Percentiles rank a stretch among this genome's conserved stretches.
phyloP scores from a whole-genome alignment of 1,139 yeast species.

The Blastobotrys malaysiensis region DNA sequence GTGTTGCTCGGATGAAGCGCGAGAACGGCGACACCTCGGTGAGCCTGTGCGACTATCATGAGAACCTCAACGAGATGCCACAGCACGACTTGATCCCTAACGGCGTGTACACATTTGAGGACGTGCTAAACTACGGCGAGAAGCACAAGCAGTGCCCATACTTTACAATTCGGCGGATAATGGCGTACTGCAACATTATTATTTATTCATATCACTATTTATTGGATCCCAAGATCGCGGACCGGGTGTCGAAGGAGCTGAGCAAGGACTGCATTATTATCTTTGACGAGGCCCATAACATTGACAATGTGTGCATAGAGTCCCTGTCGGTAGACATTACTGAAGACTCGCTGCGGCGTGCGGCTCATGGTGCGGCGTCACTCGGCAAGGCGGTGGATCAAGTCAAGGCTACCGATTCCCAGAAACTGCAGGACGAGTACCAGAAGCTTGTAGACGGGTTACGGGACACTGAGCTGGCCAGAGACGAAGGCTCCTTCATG shows the following conservation, averaged over 20 bases:
- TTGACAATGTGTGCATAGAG: constrained; percentile 97
- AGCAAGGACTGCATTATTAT: constrained; percentile 91
- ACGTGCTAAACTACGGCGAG: constrained; percentile 69
- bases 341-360: constrained; percentile 76
- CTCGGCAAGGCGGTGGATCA: constrained; percentile 72
- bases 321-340: constrained; percentile 83
- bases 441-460: constrained; percentile 87
- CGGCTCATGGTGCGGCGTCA: constrained; percentile 74
- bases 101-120: constrained; percentile 93
- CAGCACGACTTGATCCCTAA: constrained; percentile 85
- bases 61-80: constrained; percentile 75
- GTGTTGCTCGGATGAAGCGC: constrained; percentile 67
- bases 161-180: constrained; percentile 97
- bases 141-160: constrained; percentile 85
- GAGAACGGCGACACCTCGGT: constrained; percentile 58
- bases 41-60: constrained; percentile 78
- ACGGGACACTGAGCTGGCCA: constrained; percentile 65
- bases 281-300: constrained; percentile 97
- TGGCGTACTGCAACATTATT: constrained; percentile 87
- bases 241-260: constrained; percentile 84
- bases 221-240: constrained; percentile 95
- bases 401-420: constrained; percentile 76
- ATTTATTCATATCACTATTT: constrained; percentile 95
- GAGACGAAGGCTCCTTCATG: constrained; percentile 78
- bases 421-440: constrained; percentile 81